Evolutionary conservation across 1,139 yeast species (phyloP), one percentile per base, ranked within the genome.

Genomic region (Suhomyces bolitotheri): DNA sequence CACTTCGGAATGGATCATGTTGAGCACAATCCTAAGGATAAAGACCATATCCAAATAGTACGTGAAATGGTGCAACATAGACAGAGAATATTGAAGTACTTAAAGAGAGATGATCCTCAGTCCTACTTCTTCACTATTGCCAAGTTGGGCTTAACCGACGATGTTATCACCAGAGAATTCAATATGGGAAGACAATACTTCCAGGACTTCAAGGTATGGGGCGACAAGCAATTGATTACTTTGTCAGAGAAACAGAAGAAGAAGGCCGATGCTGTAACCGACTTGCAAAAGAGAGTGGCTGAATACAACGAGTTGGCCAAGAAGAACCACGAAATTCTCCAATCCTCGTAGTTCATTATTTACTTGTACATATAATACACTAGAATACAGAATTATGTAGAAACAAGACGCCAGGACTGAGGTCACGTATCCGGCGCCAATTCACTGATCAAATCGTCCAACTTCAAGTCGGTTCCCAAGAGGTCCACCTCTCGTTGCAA

Each of bases 41-140:
- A 76, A 51, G 70, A 71, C 29, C 81, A 82, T 47, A 78, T 81
- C 38, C 81, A 92, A 54, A 62, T 67, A 25, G 78, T 88, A 27
- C 80, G 96, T 60, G 82, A 83, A 67, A 59, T 85, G 55, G 96
- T 90, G 12, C 97, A 90, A 60, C 80, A 83, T 49, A 82, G 98
- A 66, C 97, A 90, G 62, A 76, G 78, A 48, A 75, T 85, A 27
- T 72, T 92, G 53, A 81, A 81, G 60, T 92, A 90, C 58, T 73
- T 92, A 62, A 88, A 88, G 58, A 76, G 74, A 51, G 83, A 78
- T 49, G 70, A 87, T 47, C 89, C 97, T 10, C 78, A 86, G 58
- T 76, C 81, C 51, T 92, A 92, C 64, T 88, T 76, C 61, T 82
- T 88, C 80, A 73, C 95, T 33, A 80, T 90, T 45, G 86, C 85